Percentiles rank a stretch among this genome's conserved stretches.
phyloP scores from a whole-genome alignment of 2,329 filamentous ascomycete genomes.

The Didymellaceae sp. region DNA sequence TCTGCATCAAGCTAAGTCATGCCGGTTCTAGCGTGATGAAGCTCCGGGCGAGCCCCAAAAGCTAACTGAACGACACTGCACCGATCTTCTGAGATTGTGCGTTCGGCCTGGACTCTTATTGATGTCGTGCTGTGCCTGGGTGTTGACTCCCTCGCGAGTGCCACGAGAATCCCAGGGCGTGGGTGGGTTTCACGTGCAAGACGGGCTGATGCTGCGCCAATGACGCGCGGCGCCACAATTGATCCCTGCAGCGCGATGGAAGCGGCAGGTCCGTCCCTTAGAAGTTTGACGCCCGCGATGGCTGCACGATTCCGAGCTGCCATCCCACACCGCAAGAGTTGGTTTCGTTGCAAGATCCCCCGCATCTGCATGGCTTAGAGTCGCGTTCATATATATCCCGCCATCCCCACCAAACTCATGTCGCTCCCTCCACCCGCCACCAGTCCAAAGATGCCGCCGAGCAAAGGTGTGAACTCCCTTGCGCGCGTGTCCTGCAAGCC shows the following conservation, averaged over 20 bases:
- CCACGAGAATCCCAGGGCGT: too few relatives aligned
- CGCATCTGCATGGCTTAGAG: slow-evolving; percentile 26
- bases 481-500: slow-evolving; percentile 7
- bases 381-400: slow-evolving; percentile 28
- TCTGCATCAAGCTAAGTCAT: too few relatives aligned
- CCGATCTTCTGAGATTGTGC: too few relatives aligned
- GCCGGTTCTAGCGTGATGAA: too few relatives aligned
- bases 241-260: slow-evolving; percentile 13
- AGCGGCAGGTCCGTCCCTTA: slow-evolving; percentile 17
- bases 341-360: slow-evolving; percentile 17
- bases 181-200: slow-evolving; percentile 18
- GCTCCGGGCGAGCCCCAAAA: too few relatives aligned
- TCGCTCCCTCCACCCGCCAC: slow-evolving; percentile 47
- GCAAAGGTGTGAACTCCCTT: slow-evolving; percentile 36
- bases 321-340: slow-evolving; percentile 18
- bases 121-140: too few relatives aligned
- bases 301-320: slow-evolving; percentile 13
- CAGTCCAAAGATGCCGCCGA: slow-evolving; percentile 47
- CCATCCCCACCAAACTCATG: slow-evolving; percentile 38
- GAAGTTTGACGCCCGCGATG: slow-evolving; percentile 19
- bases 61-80: too few relatives aligned
- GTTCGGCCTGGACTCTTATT: too few relatives aligned
- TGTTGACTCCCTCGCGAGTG: too few relatives aligned
- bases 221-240: slow-evolving; percentile 8
- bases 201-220: slow-evolving; percentile 11